Evolutionary conservation across 163 green algal genomes (phyloP).

Genomic region (Dunaliella salina): DNA sequence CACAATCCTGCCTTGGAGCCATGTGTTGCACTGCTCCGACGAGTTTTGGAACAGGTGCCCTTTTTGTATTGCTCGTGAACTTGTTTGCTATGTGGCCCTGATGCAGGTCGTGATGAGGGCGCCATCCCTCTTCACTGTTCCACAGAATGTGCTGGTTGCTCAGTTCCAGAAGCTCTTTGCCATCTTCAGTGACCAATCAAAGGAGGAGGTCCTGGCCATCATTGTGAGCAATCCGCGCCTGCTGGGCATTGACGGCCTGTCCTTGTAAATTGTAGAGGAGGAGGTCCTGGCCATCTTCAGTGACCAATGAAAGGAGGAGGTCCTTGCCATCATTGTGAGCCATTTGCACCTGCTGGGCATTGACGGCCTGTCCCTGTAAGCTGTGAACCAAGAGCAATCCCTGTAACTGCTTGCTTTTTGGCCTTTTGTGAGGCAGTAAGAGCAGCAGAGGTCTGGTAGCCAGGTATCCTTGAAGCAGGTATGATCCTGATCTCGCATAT

Average conservation of each 20-base stretch:
- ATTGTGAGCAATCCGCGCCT: neutral
- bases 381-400: too few relatives aligned
- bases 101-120: neutral
- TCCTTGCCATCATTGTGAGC: neutral
- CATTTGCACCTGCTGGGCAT: neutral
- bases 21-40: too few relatives aligned
- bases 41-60: too few relatives aligned
- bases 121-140: neutral
- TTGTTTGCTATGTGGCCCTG: neutral
- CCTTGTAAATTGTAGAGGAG: too few relatives aligned
- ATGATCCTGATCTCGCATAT: too few relatives aligned
- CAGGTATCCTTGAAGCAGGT: too few relatives aligned
- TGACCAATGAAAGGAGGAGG: neutral
- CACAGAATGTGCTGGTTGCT: constrained; percentile 1
- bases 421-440: too few relatives aligned
- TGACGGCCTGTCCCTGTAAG: neutral
- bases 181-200: neutral
- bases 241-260: neutral
- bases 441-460: too few relatives aligned
- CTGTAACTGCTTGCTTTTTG: too few relatives aligned
- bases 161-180: constrained; percentile 5
- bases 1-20: too few relatives aligned
- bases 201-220: neutral
- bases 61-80: too few relatives aligned
- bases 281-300: neutral